Percentiles rank a stretch among this genome's conserved stretches.
These are phyloP conservation scores for Termitomyces sp. DNA, from an alignment of 768 basidiomycete species.

Conservation along the genomic window DNA sequence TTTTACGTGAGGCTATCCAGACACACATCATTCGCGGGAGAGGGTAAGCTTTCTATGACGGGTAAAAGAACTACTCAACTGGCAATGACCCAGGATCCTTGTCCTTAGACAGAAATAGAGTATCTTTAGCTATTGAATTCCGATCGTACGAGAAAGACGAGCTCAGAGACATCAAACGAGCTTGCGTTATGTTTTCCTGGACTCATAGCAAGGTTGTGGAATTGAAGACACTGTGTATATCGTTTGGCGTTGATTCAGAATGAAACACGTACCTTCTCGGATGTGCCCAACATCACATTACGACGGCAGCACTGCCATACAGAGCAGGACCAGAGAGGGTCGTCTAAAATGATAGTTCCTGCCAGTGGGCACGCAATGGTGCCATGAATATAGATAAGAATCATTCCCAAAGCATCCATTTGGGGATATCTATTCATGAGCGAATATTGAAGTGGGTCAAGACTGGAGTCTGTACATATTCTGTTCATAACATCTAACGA, in stretches of 20 bases:
- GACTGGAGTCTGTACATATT: not conserved
- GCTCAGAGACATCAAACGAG: not conserved
- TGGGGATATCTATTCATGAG: conserved; percentile 4
- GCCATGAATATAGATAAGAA: not conserved
- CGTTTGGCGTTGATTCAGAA: not conserved
- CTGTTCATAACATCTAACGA: not conserved
- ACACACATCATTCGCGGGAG: conserved; percentile 8
- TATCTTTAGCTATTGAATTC: not conserved
- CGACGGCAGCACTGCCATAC: not conserved
- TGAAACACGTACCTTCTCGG: not conserved
- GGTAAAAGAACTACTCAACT: conserved; percentile 1
- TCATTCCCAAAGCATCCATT: conserved; percentile 1
- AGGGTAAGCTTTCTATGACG: conserved; percentile 3
- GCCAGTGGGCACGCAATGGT: not conserved
- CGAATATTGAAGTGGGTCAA: not conserved
- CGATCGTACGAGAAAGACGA: not conserved
- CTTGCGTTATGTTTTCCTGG: not conserved
- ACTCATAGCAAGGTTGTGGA: not conserved
- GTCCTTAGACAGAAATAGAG: conserved; percentile 2
- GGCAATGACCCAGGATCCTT: not conserved
- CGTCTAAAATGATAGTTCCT: not conserved
- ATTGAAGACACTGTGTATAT: not conserved
- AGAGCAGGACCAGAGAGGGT: not conserved
- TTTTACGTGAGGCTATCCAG: not conserved
- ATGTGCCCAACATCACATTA: not conserved